A percentile compares a stretch with the other conserved stretches of the same genome.
Evolutionary conservation across 352 stramenopile genomes (phyloP).

Genomic region (Phytophthora hibernalis): DNA sequence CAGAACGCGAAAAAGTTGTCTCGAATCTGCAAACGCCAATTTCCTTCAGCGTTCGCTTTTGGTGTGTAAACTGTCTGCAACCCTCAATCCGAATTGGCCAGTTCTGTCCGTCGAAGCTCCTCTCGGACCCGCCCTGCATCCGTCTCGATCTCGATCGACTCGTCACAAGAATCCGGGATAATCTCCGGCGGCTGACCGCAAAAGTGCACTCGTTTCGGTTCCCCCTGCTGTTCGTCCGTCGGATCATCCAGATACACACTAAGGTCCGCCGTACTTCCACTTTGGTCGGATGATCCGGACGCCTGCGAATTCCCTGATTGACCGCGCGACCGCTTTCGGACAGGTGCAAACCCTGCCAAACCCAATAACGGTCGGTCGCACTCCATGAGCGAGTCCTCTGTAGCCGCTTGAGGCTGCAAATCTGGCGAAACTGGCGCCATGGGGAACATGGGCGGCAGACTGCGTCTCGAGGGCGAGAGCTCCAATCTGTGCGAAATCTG

Average conservation of each 20-base stretch:
- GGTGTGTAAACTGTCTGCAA: not conserved
- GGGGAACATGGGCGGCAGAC: slow-evolving; percentile 58
- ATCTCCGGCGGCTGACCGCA: slow-evolving; percentile 48
- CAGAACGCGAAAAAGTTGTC: not conserved
- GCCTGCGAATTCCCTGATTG: slow-evolving; percentile 62
- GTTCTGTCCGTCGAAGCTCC: slow-evolving; percentile 37
- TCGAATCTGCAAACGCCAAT: not conserved
- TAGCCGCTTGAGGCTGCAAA: slow-evolving; percentile 15
- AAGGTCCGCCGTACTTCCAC: slow-evolving; percentile 52
- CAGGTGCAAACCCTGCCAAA: slow-evolving; percentile 35
- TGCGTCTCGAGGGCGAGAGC: slow-evolving; percentile 61
- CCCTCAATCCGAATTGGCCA: slow-evolving; percentile 41
- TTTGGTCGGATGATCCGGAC: slow-evolving; percentile 55
- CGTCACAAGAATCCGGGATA: slow-evolving; percentile 40
- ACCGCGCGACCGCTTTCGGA: slow-evolving; percentile 58
- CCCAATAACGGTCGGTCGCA: slow-evolving; percentile 37
- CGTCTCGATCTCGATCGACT: slow-evolving; percentile 22
- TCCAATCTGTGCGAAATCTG: slow-evolving; percentile 81
- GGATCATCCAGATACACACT: slow-evolving; percentile 46
- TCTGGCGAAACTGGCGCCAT: slow-evolving; percentile 34
- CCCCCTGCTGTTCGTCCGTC: slow-evolving; percentile 40
- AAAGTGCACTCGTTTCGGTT: slow-evolving; percentile 64
- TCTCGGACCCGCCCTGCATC: slow-evolving; percentile 28
- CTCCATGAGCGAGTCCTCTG: slow-evolving; percentile 39
- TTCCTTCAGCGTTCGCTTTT: not conserved